Evolutionary conservation across 78 protist species (phyloP), one percentile per base, ranked within the genome.

Genomic region (Guillardia theta): DNA sequence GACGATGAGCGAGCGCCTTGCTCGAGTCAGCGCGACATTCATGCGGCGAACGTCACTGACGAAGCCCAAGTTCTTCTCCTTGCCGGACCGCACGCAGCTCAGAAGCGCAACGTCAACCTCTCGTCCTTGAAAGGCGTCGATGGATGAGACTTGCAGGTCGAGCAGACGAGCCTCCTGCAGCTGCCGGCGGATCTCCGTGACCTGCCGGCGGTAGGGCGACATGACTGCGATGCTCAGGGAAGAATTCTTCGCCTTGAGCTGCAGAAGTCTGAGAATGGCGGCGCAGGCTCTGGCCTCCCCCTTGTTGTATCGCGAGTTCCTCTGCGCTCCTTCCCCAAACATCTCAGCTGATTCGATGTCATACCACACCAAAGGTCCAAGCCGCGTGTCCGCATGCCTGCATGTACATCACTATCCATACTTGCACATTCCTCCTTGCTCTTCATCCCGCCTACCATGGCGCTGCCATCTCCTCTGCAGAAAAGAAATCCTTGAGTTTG

Each of bases 21-120:
- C 98, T 24, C 99, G 94, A 18, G 98, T 98, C 33, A 98, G 77
- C 87, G 97, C 97, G 30, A 98, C 99, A 92, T 98, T 98, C 97
- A 98, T 92, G n/a, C 99, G 95, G 15, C 98, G 94, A 12, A 92
- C 77, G 88, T 98, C 99, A 1, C 93, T 48, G 41, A 98, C 64
- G 88, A 98, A 98, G 44, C 98, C 98, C 45, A 97, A 4, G 0
- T 50, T 33, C 22, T 10, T 19, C 36, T 43, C 22, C 45, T 19
- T n/a, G 19, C 58, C 94, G 43, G 97, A 96, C 18, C 99, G 64
- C 21, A 98, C 99, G 39, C 96, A 94, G n/a, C 97, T 94, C 46
- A 98, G 76, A 18, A 98, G 36, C 44, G 97, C 94, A 30, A 97
- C 58, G 44, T 96, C 97, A 92, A 96, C 95, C 94, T 98, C 99